These are phyloP conservation scores for Posidonia oceanica DNA, from an alignment of 116 monocot genomes.

Conservation along the genomic window DNA sequence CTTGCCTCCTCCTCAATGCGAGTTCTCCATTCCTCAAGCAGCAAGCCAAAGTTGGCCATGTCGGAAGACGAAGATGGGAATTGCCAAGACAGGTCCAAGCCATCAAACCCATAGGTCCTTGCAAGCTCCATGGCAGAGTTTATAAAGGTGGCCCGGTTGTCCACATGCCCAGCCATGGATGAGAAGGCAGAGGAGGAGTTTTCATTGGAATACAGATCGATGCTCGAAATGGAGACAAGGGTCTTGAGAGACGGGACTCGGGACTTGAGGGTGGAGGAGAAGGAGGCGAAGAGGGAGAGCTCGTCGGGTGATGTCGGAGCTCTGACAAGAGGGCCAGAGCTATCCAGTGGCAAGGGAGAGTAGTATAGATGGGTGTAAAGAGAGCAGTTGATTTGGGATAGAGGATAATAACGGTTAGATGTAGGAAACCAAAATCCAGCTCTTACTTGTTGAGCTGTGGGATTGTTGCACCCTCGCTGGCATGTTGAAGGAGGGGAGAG, in stretches of 20 bases:
- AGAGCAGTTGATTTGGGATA: slow-evolving; percentile 44
- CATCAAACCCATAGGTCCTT: slow-evolving; percentile 22
- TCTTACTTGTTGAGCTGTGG: slow-evolving; percentile 29
- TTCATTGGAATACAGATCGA: neutral
- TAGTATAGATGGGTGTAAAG: slow-evolving; percentile 81
- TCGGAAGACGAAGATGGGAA: slow-evolving; percentile 21
- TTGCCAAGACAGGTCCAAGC: slow-evolving; percentile 46
- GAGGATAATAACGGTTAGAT: slow-evolving; percentile 40
- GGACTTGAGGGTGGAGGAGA: slow-evolving; percentile 17
- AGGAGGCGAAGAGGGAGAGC: slow-evolving; percentile 3
- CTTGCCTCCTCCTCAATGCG: slow-evolving; percentile 17
- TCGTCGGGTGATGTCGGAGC: slow-evolving; percentile 13
- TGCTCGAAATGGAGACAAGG: slow-evolving; percentile 47
- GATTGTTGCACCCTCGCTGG: neutral
- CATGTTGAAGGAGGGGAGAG: slow-evolving; percentile 2
- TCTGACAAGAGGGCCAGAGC: slow-evolving; percentile 9
- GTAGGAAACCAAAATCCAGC: slow-evolving; percentile 63
- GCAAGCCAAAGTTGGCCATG: slow-evolving; percentile 28
- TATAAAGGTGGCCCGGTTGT: slow-evolving; percentile 26
- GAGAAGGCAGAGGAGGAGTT: slow-evolving; percentile 9
- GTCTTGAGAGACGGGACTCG: slow-evolving; percentile 40
- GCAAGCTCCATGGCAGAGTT: slow-evolving; percentile 25
- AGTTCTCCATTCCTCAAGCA: slow-evolving; percentile 33
- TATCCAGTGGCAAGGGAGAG: slow-evolving; percentile 40
- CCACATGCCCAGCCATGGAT: slow-evolving; percentile 5